Conservation (phyloP, 1,284 basidiomycete genomes). For the Marasmius fiardii region DNA sequence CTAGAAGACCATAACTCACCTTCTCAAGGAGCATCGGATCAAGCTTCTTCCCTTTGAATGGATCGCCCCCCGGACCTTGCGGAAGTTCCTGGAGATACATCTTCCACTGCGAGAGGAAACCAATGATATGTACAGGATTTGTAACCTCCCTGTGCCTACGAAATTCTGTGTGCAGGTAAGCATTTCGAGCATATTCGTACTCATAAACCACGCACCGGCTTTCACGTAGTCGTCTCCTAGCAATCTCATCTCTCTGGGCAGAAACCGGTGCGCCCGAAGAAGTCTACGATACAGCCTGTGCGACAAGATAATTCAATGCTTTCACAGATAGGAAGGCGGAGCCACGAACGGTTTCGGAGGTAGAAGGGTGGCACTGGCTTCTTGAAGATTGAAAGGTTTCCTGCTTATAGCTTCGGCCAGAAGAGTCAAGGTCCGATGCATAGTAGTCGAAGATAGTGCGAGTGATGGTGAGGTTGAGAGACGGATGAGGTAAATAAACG, state of each 20-base stretch:
- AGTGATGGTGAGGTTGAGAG: too few species aligned
- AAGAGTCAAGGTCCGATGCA: conserved; percentile 26
- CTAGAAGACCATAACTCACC: conserved; percentile 37
- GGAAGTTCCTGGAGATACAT: conserved; percentile 78
- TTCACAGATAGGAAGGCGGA: neutral
- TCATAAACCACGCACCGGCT: conserved; percentile 50
- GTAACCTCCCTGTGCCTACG: conserved; percentile 73
- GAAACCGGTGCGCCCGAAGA: conserved; percentile 71
- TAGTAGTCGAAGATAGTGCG: neutral
- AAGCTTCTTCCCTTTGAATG: conserved; percentile 68
- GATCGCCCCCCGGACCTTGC: conserved; percentile 33
- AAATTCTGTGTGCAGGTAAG: conserved; percentile 72
- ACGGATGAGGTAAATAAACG: too few species aligned
- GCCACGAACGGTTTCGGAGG: conserved; percentile 73
- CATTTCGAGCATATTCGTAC: too few species aligned
- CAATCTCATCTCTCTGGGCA: conserved; percentile 80
- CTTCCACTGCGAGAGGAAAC: conserved; percentile 93
- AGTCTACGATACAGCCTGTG: conserved; percentile 81
- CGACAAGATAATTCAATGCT: too few species aligned
- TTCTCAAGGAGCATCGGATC: conserved; percentile 79
- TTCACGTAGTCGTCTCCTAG: conserved; percentile 90
- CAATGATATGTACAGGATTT: conserved; percentile 88
- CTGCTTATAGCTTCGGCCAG: conserved; percentile 64
- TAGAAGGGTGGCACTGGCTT: conserved; percentile 69
- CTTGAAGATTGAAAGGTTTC: conserved; percentile 59